Evolutionary conservation across 1,139 yeast species (phyloP).

Genomic region (Kluyveromyces sp.): DNA sequence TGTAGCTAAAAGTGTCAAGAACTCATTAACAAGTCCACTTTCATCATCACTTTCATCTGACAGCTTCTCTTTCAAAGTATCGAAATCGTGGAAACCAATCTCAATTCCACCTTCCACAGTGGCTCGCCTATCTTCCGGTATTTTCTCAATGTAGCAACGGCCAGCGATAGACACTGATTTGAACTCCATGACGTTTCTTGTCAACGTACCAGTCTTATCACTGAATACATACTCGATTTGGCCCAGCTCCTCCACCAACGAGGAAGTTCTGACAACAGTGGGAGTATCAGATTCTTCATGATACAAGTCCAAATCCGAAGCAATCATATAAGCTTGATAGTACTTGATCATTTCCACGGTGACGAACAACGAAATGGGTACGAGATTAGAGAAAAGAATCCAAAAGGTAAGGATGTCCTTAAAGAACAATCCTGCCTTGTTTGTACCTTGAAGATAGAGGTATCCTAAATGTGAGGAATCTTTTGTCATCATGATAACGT

Average conservation of each 20-base stretch:
- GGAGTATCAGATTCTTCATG: conserved; percentile 86
- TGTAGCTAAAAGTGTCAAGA: conserved; percentile 76
- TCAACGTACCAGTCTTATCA: conserved; percentile 93
- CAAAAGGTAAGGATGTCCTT: conserved; percentile 86
- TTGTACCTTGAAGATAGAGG: conserved; percentile 62
- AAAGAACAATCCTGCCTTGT: conserved; percentile 65
- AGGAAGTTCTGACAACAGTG: conserved; percentile 88
- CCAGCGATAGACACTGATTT: conserved; percentile 94
- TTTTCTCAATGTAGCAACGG: conserved; percentile 74
- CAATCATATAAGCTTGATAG: conserved; percentile 89
- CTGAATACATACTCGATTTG: conserved; percentile 93
- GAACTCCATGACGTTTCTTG: conserved; percentile 94
- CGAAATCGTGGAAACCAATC: conserved; percentile 71
- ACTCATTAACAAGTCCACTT: conserved; percentile 65
- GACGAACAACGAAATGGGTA: conserved; percentile 90
- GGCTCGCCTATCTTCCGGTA: conserved; percentile 85
- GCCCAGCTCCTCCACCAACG: conserved; percentile 92
- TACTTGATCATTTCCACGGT: conserved; percentile 93
- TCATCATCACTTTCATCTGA: conserved; percentile 41
- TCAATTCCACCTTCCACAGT: conserved; percentile 72
- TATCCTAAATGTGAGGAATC: conserved; percentile 52
- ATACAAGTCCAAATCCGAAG: conserved; percentile 91
- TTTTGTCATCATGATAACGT: conserved; percentile 64
- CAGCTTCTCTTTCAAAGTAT: conserved; percentile 51
- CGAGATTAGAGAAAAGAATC: conserved; percentile 92